phyloP scores from a whole-genome alignment of 495 filamentous ascomycete species.

The Hypoxylon crocopeplum region DNA sequence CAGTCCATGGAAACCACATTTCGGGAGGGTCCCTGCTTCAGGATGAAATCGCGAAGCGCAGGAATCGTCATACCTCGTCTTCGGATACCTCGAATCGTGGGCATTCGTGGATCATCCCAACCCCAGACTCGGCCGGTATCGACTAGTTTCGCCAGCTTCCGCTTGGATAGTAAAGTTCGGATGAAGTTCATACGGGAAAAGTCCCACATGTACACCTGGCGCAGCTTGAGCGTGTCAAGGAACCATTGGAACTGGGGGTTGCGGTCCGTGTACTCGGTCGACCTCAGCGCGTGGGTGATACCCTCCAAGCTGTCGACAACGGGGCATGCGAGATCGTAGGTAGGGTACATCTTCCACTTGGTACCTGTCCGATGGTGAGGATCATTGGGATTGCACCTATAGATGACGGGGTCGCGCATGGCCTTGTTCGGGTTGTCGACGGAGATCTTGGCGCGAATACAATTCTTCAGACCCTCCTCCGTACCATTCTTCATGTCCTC shows the following conservation, averaged over 20 bases:
- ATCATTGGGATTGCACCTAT: slow-evolving; percentile 79
- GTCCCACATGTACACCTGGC: slow-evolving; percentile 94
- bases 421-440: slow-evolving; percentile 84
- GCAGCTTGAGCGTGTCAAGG: slow-evolving; percentile 81
- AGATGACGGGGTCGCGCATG: slow-evolving; percentile 92
- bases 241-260: slow-evolving; percentile 99
- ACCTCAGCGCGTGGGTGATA: slow-evolving; percentile 92
- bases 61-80: slow-evolving; percentile 90
- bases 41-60: slow-evolving; percentile 88
- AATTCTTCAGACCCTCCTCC: slow-evolving; percentile 77
- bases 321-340: slow-evolving; percentile 93
- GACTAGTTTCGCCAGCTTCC: slow-evolving; percentile 94
- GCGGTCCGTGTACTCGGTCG: slow-evolving; percentile 96
- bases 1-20: slow-evolving; percentile 92
- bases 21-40: slow-evolving; percentile 88
- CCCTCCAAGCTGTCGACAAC: slow-evolving; percentile 90
- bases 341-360: slow-evolving; percentile 95
- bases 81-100: slow-evolving; percentile 86
- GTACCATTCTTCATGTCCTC: slow-evolving; percentile 88
- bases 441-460: slow-evolving; percentile 88
- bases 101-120: slow-evolving; percentile 96
- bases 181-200: slow-evolving; percentile 98
- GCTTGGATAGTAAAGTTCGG: slow-evolving; percentile 87
- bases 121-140: slow-evolving; percentile 85
- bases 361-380: slow-evolving; percentile 87